Percentiles rank a stretch among this genome's conserved stretches.
phyloP scores from a whole-genome alignment of 1,139 yeast genomes.

The Saccharomyces hybrid region DNA sequence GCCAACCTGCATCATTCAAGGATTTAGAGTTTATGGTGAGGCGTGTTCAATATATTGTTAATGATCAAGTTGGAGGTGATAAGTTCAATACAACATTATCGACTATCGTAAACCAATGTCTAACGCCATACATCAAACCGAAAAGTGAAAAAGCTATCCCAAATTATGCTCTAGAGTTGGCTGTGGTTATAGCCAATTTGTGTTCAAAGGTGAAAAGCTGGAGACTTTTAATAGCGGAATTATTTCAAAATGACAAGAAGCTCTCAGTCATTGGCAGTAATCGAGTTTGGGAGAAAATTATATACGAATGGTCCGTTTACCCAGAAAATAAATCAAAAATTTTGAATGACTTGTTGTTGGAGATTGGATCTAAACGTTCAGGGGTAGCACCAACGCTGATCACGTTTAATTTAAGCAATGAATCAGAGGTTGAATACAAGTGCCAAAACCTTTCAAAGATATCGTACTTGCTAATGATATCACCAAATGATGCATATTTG shows the following conservation, averaged over 20 bases:
- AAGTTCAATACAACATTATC: constrained; percentile 39
- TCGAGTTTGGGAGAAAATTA: constrained; percentile 19
- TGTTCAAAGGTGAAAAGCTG: constrained; percentile 41
- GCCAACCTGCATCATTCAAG: constrained; percentile 5
- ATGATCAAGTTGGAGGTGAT: constrained; percentile 42
- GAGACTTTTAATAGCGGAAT: constrained; percentile 46
- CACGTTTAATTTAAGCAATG: constrained; percentile 28
- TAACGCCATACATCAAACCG: constrained; percentile 40
- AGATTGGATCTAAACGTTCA: constrained; percentile 22
- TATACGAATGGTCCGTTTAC: constrained; percentile 29
- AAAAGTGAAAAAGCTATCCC: constrained; percentile 32
- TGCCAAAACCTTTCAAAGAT: constrained; percentile 33
- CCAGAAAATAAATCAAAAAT: constrained; percentile 41
- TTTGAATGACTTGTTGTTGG: constrained; percentile 21
- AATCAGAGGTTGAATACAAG: constrained; percentile 25
- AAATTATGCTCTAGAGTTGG: constrained; percentile 35
- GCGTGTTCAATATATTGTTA: constrained; percentile 38
- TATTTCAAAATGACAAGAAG: constrained; percentile 40
- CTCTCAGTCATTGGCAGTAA: constrained; percentile 14
- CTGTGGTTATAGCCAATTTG: constrained; percentile 28
- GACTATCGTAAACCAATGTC: constrained; percentile 39
- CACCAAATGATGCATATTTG: constrained; percentile 52
- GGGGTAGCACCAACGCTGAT: constrained; percentile 27
- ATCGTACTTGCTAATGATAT: constrained; percentile 53
- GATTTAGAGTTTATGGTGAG: constrained; percentile 34